Base-by-base conservation (phyloP, 768 basidiomycete genomes). In the Atractiella rhizophila region DNA sequence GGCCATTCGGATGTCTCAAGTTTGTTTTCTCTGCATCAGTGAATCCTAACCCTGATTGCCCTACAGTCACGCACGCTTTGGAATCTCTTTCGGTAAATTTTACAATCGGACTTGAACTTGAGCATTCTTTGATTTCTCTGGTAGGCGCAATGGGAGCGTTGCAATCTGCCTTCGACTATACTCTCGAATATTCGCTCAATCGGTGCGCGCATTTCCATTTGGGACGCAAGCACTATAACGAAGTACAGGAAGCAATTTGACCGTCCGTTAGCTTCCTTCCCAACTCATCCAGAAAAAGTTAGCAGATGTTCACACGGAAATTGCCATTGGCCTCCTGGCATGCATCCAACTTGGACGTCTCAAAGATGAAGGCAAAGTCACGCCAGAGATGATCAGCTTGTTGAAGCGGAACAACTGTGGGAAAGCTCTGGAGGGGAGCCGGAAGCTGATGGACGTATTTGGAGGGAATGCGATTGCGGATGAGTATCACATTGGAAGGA, bases 281-380 rank as follows among this genome's bases (percentile, higher is more conserved):
- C 88, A 96, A 59, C 73, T 96, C n/a, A 67, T 94, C 15, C 86
- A 94, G 58, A 88, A 88, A 70, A 96, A 96, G 60, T 67, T 96
- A 13, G 83, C 76, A 3, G 85, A 94, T 49, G 85, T 88, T 11
- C 76, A 83, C 48, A 79, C 74, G 2, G 82, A 91, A 53, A 69
- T 73, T 8, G 69, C 75, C 1, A 27, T 53, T 15, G 54, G 50
- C 6, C 45, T 60, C 8, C 45, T 59, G 1, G 57, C 56, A 8
- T 57, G 55, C 2, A 47, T 63, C 5, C 61, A 63, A 44, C 55
- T 64, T 19, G 86, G 86, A 2, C 66, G 83, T 24, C 63, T 94
- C 47, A 91, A 91, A 63, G 86, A 94, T 54, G 62, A 45, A 69
- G 74, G 57, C 25, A 41, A 66, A 61, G 6, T 1, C 2, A 19